Evolutionary conservation across 1,284 basidiomycete species (phyloP).

Genomic region (Porogramme epimiltina): DNA sequence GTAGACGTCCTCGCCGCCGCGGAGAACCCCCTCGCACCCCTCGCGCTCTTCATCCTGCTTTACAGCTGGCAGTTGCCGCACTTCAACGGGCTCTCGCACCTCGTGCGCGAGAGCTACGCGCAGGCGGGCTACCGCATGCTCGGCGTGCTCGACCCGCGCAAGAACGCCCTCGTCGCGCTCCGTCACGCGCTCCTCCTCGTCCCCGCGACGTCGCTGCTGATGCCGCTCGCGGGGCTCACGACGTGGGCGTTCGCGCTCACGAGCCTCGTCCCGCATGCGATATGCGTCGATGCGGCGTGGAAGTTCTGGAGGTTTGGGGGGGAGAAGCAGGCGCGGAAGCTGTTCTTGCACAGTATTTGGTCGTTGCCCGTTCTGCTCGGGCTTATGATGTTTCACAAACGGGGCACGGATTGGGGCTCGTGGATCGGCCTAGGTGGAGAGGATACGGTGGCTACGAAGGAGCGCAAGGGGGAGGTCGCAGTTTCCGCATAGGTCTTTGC

Average conservation of each 20-base stretch:
- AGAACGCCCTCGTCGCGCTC: slow-evolving; percentile 86
- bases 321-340: slow-evolving; percentile 80
- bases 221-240: slow-evolving; percentile 87
- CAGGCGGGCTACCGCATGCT: slow-evolving; percentile 96
- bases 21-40: slow-evolving; percentile 77
- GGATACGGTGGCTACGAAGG: not conserved
- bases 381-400: slow-evolving; percentile 94
- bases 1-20: slow-evolving; percentile 48
- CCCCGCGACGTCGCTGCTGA: slow-evolving; percentile 79
- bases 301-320: slow-evolving; percentile 73
- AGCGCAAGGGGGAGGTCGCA: not conserved
- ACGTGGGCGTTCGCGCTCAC: slow-evolving; percentile 87
- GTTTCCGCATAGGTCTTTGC: not conserved
- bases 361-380: slow-evolving; percentile 90
- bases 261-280: slow-evolving; percentile 74
- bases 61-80: slow-evolving; percentile 99
- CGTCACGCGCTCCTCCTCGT: slow-evolving; percentile 82
- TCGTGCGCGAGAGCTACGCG: slow-evolving; percentile 88
- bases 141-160: slow-evolving; percentile 74
- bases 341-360: slow-evolving; percentile 89
- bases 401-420: slow-evolving; percentile 72
- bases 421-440: slow-evolving; percentile 41
- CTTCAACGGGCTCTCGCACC: slow-evolving; percentile 92
- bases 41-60: slow-evolving; percentile 79
- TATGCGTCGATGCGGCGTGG: slow-evolving; percentile 74